Evolutionary conservation across 2,329 filamentous ascomycete genomes (phyloP), one percentile per base, ranked within the genome.

Genomic region (Mycocentrospora acerina): DNA sequence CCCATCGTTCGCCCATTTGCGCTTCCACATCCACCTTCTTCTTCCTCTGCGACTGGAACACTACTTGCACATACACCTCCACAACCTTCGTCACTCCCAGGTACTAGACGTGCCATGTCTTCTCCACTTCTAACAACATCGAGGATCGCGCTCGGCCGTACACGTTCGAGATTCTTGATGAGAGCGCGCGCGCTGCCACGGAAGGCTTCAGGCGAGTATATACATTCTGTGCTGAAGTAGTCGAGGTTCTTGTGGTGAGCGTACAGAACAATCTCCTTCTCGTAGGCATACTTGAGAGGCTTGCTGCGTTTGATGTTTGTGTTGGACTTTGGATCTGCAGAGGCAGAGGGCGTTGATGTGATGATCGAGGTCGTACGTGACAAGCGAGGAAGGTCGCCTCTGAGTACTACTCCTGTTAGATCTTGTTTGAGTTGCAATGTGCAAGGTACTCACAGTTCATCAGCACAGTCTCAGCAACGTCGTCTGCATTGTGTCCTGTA

Each of bases 241-340:
- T 97, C 90, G 48, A 98, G 76, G 67, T 90, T 90, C 70, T 93
- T 95, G 73, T 98, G 90, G 63, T 97, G 88, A 4, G 93, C 93
- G 64, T 98, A 98, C 5, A 98, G 77, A 13, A 98, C 93, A 53
- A 98, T 98, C 65, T 98, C 93, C 71, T 98, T 98, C 66, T 98
- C 93, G 63, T 97, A 98, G 2, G 91, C 90, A 66, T 97, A 98
- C 68, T 98, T 97, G 30, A 98, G 77, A 11, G 93, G 93, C 70
- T 98, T 98, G 70, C 88, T 95, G 50, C 93, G 81, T 73, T 95
- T 94, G 51, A 96, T 91, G 44, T 94, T 89, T 42, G 87, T 90
- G n/a, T 64, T 57, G 7, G 55, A 56, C 22, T 82, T 74, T 1
- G 57, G 51, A 29, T 60, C 56, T 82, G 85, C 27, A 80, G 86